Evolutionary conservation across 768 basidiomycete species (phyloP).

Genomic region (Ramaria rubella): DNA sequence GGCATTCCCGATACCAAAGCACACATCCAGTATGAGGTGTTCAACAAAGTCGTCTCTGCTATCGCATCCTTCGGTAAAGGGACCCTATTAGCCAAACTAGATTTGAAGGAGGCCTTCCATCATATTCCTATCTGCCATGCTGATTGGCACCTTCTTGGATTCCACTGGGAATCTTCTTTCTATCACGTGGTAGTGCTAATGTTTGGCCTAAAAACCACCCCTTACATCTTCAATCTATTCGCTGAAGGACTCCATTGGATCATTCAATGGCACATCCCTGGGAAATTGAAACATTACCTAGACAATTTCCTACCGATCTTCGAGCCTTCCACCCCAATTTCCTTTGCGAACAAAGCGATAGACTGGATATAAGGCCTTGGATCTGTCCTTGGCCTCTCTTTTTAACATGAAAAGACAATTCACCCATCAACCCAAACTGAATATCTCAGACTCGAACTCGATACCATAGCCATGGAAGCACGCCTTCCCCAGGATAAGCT

Average conservation of each 20-base stretch:
- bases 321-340: not conserved
- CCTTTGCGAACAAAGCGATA: not conserved
- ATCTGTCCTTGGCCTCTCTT: slow-evolving; percentile 23
- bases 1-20: slow-evolving; percentile 25
- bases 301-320: no score
- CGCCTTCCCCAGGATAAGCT: slow-evolving; percentile 28
- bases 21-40: slow-evolving; percentile 25
- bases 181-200: no score
- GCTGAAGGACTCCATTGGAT: no score
- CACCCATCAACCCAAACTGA: slow-evolving; percentile 15
- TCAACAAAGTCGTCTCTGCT: slow-evolving; percentile 20
- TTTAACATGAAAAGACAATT: slow-evolving; percentile 22
- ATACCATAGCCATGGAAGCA: slow-evolving; percentile 27
- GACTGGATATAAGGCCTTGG: not conserved
- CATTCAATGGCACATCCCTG: no score
- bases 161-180: slow-evolving; percentile 29
- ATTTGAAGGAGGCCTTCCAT: no score
- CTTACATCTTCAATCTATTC: no score
- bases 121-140: slow-evolving; percentile 24
- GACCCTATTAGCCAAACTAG: slow-evolving; percentile 29
- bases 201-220: no score
- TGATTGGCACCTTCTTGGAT: slow-evolving; percentile 31
- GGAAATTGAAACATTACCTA: no score
- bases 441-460: slow-evolving; percentile 17
- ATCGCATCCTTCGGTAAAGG: no score